Base-by-base conservation (phyloP, 495 filamentous ascomycete genomes). In the Penicillium lagena region DNA sequence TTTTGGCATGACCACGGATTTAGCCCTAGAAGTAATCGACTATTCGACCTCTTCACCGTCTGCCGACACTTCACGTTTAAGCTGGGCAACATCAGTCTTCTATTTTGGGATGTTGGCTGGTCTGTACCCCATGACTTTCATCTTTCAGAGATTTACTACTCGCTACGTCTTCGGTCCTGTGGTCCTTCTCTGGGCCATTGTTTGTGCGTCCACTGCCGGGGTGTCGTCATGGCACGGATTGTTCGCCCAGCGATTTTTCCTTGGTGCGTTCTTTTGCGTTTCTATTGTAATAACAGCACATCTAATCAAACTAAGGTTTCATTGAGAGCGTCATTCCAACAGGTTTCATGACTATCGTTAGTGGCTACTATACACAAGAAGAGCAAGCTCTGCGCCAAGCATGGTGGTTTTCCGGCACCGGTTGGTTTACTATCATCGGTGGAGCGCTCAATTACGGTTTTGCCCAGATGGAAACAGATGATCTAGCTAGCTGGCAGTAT, bases 21-120 rank as follows among this genome's bases (percentile, higher is more conserved):
- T 88, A 29, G 42, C 61, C 5, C 74, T 88, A 35, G 51, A 58
- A 29, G 62, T 83, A 0, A 54, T 73, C 27, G 68, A 81, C 49
- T 63, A 69, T 45, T 66, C 73, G 7, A 80, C 72, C 1, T 68
- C 59, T 13, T 81, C 82, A 0, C 68, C 80, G 0, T 68, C 69
- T 2, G 76, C 67, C 14, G 72, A 81, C 50, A 85, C 84, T 7
- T 72, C 73, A 0, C 74, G 83, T 10, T 71, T 88, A 28, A 80
- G 76, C 49, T 88, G 83, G 85, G 84, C 85, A 12, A 87, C 82
- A 0, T 87, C 82, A 1, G 68, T 87, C 55, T 89, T 89, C 66
- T 89, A 88, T 64, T 87, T 89, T 50, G 84, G 84, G 17, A 83
- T 86, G 81, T 71, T 89, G 11, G 80, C 76, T 2, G 85, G 85